Evolutionary conservation across 2,329 filamentous ascomycete species (phyloP), one percentile per base, ranked within the genome.

Genomic region (Diaporthe longicolla): DNA sequence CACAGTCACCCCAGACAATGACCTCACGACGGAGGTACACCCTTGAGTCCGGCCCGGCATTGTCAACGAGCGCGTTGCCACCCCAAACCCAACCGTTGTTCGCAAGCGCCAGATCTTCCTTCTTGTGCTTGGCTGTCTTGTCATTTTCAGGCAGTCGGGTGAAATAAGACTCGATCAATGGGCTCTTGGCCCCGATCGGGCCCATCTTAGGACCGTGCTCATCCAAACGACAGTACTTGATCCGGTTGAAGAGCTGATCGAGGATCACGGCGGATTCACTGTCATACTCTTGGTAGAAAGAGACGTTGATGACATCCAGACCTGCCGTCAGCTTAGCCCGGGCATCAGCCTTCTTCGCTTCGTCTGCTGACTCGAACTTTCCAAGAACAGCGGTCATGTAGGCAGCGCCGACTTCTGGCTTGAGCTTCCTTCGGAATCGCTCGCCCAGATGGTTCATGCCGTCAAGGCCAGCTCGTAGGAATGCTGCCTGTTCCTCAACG

Each of bases 71-170:
- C 1, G 97, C 96, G 84, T 98, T 97, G 8, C 96, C 96, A 74
- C 94, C 96, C 97, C 97, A 99, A 11, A 99, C 95, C 97, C 97
- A 99, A 57, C 97, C 97, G 80, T 99, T 99, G 84, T 98, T 98
- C 54, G 93, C 95, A 69, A 99, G 85, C 3, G 94, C 94, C 59
- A 97, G 88, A 57, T 95, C 93, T 73, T 93, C 92, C 1, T 92
- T 88, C 73, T 92, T 92, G 79, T 97, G 93, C 79, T 94, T 92
- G 75, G 91, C 88, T 0, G 97, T 98, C 15, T 88, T 90, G 15
- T 93, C 90, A 78, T 97, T 98, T 40, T 89, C 82, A 1, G 95
- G 94, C 54, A 99, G 87, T 37, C 96, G 91, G 0, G 97, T 98
- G 83, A 99, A 99, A 85, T 99, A 99, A 0, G 93, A 89, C 85